Percentiles rank a stretch among this genome's conserved stretches.
phyloP scores from a whole-genome alignment of 2,329 filamentous ascomycete species.

The Simplicillium sp. region DNA sequence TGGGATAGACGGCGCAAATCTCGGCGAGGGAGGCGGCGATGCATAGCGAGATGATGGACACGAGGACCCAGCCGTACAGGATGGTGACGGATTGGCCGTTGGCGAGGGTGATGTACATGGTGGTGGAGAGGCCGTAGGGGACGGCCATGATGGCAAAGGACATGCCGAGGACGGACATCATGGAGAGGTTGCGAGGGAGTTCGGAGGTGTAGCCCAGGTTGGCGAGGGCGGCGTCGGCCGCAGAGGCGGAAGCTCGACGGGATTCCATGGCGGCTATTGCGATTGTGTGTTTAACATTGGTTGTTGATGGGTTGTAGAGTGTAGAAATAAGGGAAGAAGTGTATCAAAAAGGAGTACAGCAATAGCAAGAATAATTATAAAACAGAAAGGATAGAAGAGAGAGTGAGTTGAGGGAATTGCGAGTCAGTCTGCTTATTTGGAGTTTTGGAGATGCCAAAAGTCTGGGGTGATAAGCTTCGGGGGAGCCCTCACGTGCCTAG shows the following conservation, averaged over 20 bases:
- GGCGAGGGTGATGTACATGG: slow-evolving; percentile 45
- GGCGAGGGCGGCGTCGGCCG: slow-evolving; percentile 33
- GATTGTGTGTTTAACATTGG: neutral
- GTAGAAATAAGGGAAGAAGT: no score
- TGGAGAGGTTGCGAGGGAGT: slow-evolving; percentile 39
- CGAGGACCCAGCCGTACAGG: slow-evolving; percentile 58
- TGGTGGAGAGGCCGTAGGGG: slow-evolving; percentile 39
- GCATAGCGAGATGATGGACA: slow-evolving; percentile 61
- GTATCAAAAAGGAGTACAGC: no score
- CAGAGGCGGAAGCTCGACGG: slow-evolving; percentile 8
- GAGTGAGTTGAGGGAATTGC: no score
- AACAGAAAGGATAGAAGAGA: no score
- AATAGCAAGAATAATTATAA: no score
- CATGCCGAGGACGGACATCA: slow-evolving; percentile 37
- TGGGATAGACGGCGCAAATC: slow-evolving; percentile 58
- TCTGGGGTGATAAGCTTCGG: no score
- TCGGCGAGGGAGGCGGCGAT: slow-evolving; percentile 64
- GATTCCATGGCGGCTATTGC: slow-evolving; percentile 5
- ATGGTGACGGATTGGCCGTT: slow-evolving; percentile 65
- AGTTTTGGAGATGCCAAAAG: no score
- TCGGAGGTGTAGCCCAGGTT: slow-evolving; percentile 40
- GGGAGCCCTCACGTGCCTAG: no score
- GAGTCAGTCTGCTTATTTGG: no score
- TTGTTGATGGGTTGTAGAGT: no score
- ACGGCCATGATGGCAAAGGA: slow-evolving; percentile 42